Percentiles rank a stretch among this genome's conserved stretches.
Evolutionary conservation across 768 basidiomycete genomes (phyloP).

Genomic region (Auricularia heimuer): DNA sequence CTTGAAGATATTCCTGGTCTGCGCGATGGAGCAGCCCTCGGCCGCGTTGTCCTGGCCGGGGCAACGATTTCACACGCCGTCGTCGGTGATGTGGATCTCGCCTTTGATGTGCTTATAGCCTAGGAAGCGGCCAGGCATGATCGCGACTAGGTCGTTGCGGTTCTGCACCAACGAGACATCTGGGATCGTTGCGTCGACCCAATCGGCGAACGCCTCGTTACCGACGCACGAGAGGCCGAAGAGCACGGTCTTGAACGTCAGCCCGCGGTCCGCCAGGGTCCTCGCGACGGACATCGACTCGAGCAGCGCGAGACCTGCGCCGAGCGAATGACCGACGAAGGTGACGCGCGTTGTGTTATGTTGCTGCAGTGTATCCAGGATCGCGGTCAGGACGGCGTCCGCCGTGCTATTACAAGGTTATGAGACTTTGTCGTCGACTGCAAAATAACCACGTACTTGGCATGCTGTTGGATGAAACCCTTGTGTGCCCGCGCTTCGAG

Average conservation of each 20-base stretch:
- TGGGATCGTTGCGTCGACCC: conserved; percentile 27
- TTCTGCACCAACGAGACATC: conserved; percentile 28
- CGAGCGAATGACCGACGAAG: conserved; percentile 22
- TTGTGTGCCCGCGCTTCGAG: conserved; percentile 36
- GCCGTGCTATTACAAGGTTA: conserved; percentile 16
- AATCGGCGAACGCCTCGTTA: conserved; percentile 42
- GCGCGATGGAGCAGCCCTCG: conserved; percentile 40
- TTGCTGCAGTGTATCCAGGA: conserved; percentile 29
- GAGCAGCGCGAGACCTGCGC: not conserved
- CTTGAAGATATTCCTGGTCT: conserved; percentile 38
- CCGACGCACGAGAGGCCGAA: conserved; percentile 24
- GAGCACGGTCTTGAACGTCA: not conserved
- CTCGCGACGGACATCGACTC: not conserved
- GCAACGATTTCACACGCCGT: not conserved
- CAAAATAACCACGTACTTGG: conserved; percentile 8
- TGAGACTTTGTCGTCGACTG: conserved; percentile 17
- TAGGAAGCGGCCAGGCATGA: conserved; percentile 29
- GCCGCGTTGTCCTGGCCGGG: conserved; percentile 53
- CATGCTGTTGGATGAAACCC: conserved; percentile 46
- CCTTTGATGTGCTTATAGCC: conserved; percentile 36
- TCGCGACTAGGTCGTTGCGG: conserved; percentile 35
- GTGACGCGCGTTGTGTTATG: conserved; percentile 32
- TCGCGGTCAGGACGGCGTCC: conserved; percentile 32
- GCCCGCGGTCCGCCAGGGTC: not conserved
- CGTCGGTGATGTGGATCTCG: conserved; percentile 33